Percentiles rank a stretch among this genome's conserved stretches.
Conservation (phyloP, 2,329 filamentous ascomycete species). For the Xylariomycetidae sp. region DNA sequence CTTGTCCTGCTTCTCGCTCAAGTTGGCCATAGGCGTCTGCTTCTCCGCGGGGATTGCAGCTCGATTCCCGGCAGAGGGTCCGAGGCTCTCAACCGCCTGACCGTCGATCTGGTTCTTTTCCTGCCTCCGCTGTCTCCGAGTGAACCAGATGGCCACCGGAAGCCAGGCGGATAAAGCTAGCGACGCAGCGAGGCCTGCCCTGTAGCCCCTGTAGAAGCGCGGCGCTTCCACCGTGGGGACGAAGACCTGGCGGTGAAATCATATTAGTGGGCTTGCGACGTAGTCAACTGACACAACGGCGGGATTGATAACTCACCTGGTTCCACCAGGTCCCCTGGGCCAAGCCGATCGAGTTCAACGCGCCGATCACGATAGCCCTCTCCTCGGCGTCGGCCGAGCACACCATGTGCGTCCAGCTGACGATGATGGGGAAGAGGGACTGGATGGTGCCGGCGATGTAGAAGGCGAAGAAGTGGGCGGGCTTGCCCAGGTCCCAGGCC, state of each 20-base stretch:
- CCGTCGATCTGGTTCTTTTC: constrained; percentile 1
- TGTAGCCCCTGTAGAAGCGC: constrained; percentile 14
- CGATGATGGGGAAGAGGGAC: constrained; percentile 15
- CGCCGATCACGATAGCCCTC: constrained; percentile 19
- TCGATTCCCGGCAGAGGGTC: too few species aligned
- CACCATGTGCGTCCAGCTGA: constrained; percentile 22
- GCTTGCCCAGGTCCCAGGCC: constrained; percentile 11
- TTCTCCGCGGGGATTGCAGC: not conserved
- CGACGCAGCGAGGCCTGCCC: constrained; percentile 14
- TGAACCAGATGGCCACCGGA: constrained; percentile 17
- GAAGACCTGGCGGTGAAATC: constrained; percentile 14
- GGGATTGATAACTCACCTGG: constrained; percentile 5
- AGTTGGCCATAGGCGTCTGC: not conserved
- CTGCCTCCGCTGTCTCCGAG: constrained; percentile 8
- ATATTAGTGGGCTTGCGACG: not conserved
- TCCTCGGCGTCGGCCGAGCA: constrained; percentile 22
- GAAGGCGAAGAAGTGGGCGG: constrained; percentile 14
- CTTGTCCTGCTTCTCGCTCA: not conserved
- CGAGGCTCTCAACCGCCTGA: not conserved
- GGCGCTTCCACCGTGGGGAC: constrained; percentile 17
- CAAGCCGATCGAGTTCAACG: constrained; percentile 18
- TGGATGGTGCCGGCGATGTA: constrained; percentile 16
- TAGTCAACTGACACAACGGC: not conserved
- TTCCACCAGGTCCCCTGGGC: constrained; percentile 17
- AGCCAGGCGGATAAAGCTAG: constrained; percentile 18